Base-by-base conservation (phyloP, 1,284 basidiomycete species). In the Inonotus hispidus region DNA sequence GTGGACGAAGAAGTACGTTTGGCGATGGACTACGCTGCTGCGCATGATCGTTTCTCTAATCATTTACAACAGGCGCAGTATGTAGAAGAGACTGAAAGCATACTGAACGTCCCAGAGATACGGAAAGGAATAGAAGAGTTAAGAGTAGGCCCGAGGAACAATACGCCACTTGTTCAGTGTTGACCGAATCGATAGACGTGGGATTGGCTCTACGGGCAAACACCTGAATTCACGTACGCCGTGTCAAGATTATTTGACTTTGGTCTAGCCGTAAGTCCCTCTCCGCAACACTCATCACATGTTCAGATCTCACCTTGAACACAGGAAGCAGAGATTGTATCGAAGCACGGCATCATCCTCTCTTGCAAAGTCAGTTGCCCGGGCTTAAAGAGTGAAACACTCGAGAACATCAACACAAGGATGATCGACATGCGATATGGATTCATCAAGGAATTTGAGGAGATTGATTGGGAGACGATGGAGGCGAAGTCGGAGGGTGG, bases 191-290 rank as follows among this genome's bases (percentile, higher is more conserved):
- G 21, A 32, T 60, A 95, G 90, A 87, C 82, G 43, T 98, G 96
- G 97, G 83, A 91, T 25, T 99, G 95, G 95, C 79, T 84, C 32
- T 98, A 86, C 69, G 96, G 95, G 0, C 92, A 97, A 71, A 97
- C 95, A 0, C 96, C 96, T 57, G 92, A 96, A 70, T 98, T 99
- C 71, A 89, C 84, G 46, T 85, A 87, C 66, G 76, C 74, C 2
- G 63, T 88, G 3, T 63, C 68, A 16, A 71, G 73, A 14, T 63
- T 68, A 14, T 90, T 92, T 66, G 54, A 69, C 4, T 88, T 85
- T 85, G 87, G 87, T 7, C 69, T 73, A 29, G 71, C 84, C 54
- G 90, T 87, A 70, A 71, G 85, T 21, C 41, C 16, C 7, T 19
- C 37, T 47, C 1, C 25, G 37, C 6, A 49, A 21, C 23, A 49